Evolutionary conservation across 306 rosid genomes (phyloP).

Genomic region (Lablab purpureus): DNA sequence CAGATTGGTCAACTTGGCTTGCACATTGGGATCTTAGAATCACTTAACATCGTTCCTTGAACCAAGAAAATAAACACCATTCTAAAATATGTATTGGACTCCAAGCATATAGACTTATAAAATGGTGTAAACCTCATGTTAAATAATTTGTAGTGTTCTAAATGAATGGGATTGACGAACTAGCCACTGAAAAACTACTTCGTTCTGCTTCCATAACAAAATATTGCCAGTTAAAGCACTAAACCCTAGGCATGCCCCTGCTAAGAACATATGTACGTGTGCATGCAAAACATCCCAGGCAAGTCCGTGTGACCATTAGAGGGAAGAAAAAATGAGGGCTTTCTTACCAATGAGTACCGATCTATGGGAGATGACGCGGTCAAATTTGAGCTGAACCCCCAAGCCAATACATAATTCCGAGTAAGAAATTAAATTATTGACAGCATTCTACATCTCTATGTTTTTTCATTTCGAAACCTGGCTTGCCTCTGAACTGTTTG

Average conservation of each 20-base stretch:
- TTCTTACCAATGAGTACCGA: slow-evolving; percentile 39
- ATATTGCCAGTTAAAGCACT: slow-evolving; percentile 26
- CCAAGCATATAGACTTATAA: neutral
- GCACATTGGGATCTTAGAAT: slow-evolving; percentile 1
- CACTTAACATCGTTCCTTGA: neutral
- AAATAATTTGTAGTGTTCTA: slow-evolving; percentile 32
- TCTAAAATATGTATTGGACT: neutral
- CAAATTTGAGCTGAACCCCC: slow-evolving; percentile 54
- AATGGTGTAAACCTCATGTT: slow-evolving; percentile 35
- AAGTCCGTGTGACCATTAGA: slow-evolving; percentile 6
- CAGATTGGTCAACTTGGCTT: neutral
- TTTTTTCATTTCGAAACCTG: slow-evolving; percentile 40
- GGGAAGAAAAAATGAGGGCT: slow-evolving; percentile 23
- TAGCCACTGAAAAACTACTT: slow-evolving; percentile 24
- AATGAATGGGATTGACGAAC: slow-evolving; percentile 21
- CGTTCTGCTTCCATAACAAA: slow-evolving; percentile 42
- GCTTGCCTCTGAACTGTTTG: slow-evolving; percentile 36
- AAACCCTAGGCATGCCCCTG: slow-evolving; percentile 33
- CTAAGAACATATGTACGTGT: slow-evolving; percentile 38
- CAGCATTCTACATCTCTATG: slow-evolving; percentile 39
- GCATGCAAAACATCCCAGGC: slow-evolving; percentile 38
- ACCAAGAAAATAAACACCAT: neutral
- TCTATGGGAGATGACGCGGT: slow-evolving; percentile 46
- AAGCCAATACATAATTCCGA: slow-evolving; percentile 49
- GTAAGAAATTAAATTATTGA: slow-evolving; percentile 39